A percentile compares a stretch with the other conserved stretches of the same genome.
These are phyloP conservation scores for Strobilomyces dryophilus DNA, from an alignment of 768 basidiomycete species.

Conservation along the genomic window DNA sequence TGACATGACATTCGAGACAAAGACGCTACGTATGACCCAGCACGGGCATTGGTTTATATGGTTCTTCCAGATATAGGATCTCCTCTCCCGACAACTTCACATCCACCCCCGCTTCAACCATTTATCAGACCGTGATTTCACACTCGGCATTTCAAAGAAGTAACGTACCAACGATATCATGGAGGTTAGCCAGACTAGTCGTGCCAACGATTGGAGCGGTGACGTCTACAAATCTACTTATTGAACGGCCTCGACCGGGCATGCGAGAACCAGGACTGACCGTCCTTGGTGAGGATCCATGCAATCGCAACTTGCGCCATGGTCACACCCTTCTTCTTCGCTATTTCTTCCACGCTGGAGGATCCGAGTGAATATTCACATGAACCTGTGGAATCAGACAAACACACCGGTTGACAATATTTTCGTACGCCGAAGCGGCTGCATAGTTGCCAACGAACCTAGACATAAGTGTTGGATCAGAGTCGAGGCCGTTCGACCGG, in stretches of 20 bases:
- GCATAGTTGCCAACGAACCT: conserved; percentile 26
- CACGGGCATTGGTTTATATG: conserved; percentile 39
- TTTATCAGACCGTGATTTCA: conserved; percentile 5
- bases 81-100: conserved; percentile 47
- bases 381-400: neutral
- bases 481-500: neutral
- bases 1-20: neutral
- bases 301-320: conserved; percentile 44
- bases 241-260: neutral
- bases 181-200: conserved; percentile 37
- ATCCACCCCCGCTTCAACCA: conserved; percentile 30
- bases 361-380: neutral
- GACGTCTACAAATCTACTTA: conserved; percentile 20
- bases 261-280: conserved; percentile 9
- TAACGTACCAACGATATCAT: conserved; percentile 37
- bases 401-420: conserved; percentile 25
- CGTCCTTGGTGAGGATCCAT: conserved; percentile 33
- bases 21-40: conserved; percentile 33
- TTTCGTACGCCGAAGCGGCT: conserved; percentile 22
- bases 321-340: conserved; percentile 32
- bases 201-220: conserved; percentile 44
- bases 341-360: conserved; percentile 38
- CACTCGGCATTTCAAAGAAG: neutral
- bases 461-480: conserved; percentile 10
- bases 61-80: conserved; percentile 41